Percentiles rank a stretch among this genome's conserved stretches.
These are phyloP conservation scores for Pythium scleroteichum DNA, from an alignment of 352 stramenopile species.

Conservation along the genomic window DNA sequence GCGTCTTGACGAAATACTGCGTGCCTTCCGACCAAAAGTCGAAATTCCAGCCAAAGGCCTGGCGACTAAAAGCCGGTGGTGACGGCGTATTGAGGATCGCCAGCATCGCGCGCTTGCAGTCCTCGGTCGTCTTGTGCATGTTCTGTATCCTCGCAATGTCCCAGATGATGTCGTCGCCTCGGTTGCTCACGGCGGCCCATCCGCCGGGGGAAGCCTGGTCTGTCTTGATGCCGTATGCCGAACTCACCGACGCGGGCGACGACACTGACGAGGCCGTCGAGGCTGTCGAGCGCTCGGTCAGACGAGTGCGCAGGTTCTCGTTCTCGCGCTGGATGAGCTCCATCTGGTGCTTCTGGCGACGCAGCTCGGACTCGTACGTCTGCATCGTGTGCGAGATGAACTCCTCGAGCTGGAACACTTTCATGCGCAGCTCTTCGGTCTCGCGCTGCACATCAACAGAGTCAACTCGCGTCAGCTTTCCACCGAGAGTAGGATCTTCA, in stretches of 20 bases:
- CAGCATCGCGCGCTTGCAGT: slow-evolving; percentile 40
- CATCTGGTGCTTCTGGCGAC: slow-evolving; percentile 44
- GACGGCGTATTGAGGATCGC: slow-evolving; percentile 41
- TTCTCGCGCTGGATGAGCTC: slow-evolving; percentile 48
- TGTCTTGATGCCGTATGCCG: slow-evolving; percentile 7
- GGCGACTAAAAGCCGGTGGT: slow-evolving; percentile 38
- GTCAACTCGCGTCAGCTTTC: neutral
- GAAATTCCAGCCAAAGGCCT: slow-evolving; percentile 67
- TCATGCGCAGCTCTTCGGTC: slow-evolving; percentile 66
- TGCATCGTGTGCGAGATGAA: slow-evolving; percentile 63
- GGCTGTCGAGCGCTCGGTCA: neutral
- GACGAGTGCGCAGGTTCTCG: slow-evolving; percentile 31
- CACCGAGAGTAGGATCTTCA: neutral
- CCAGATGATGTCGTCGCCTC: slow-evolving; percentile 19
- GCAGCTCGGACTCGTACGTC: slow-evolving; percentile 52
- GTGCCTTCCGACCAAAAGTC: slow-evolving; percentile 56
- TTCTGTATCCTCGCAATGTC: slow-evolving; percentile 23
- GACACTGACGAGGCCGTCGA: slow-evolving; percentile 7
- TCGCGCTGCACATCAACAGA: slow-evolving; percentile 37
- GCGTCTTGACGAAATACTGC: slow-evolving; percentile 54
- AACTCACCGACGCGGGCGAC: slow-evolving; percentile 11
- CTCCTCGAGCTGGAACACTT: slow-evolving; percentile 71
- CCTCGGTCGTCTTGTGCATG: slow-evolving; percentile 33
- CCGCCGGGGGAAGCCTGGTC: slow-evolving; percentile 7
- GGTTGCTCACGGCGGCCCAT: neutral